Percentiles rank a stretch among this genome's conserved stretches.
Conservation (phyloP, 129 eudicot species). For the Solidago caesia region DNA sequence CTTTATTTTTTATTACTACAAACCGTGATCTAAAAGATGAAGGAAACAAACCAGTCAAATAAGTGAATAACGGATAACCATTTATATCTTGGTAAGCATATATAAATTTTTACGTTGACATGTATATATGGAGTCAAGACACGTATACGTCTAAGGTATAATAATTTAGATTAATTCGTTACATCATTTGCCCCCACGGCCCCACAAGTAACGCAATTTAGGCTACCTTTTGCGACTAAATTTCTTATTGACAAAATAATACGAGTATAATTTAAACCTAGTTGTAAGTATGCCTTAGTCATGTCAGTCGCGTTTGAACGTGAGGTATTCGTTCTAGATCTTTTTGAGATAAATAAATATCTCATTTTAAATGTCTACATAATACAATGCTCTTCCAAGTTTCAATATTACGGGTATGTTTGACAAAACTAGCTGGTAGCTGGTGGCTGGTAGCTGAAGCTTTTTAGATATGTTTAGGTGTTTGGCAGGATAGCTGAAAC, state of each 20-base stretch:
- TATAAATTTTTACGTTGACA: no score
- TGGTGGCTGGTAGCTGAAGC: no score
- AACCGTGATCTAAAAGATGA: no score
- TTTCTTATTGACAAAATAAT: neutral
- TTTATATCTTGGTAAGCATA: no score
- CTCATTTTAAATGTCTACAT: neutral
- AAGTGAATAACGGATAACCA: no score
- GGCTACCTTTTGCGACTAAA: slow-evolving; percentile 25
- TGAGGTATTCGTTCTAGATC: slow-evolving; percentile 11
- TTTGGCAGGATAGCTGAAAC: no score
- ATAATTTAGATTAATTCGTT: neutral
- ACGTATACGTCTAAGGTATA: neutral
- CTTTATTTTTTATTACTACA: no score
- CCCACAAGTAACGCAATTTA: slow-evolving; percentile 7
- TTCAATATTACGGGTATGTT: no score
- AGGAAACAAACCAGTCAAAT: no score
- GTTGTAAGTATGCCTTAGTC: neutral
- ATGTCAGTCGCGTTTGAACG: slow-evolving; percentile 13
- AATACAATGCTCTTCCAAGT: neutral
- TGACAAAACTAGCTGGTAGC: no score
- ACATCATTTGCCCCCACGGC: slow-evolving; percentile 8
- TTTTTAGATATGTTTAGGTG: no score
- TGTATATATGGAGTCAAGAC: slow-evolving; percentile 1
- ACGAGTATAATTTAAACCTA: neutral
- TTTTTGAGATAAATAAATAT: neutral